Conservation (phyloP, 2,329 filamentous ascomycete species). For the Calonectria montana region DNA sequence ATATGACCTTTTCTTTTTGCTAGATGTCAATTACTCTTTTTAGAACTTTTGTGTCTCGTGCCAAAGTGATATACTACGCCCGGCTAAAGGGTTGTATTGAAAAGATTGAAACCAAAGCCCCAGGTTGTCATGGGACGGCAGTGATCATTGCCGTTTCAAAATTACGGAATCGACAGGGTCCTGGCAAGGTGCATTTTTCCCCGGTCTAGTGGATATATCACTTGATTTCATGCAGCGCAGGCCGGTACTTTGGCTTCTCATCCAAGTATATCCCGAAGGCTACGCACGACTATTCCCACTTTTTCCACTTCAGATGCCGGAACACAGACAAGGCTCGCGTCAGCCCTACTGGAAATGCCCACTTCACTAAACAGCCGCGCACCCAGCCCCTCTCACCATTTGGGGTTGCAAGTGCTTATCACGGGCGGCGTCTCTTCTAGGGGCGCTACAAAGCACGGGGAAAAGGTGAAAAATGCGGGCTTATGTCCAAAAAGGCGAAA, state of each 20-base stretch:
- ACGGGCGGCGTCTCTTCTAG: background rate
- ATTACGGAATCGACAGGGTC: conserved; percentile 5
- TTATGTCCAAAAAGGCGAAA: conserved; percentile 12
- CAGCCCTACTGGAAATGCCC: conserved; percentile 37
- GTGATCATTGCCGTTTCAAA: background rate
- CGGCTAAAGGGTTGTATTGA: background rate
- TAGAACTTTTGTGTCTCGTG: conserved; percentile 2
- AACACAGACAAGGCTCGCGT: conserved; percentile 35
- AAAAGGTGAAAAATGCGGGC: background rate
- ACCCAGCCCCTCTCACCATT: background rate
- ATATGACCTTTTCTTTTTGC: conserved; percentile 27
- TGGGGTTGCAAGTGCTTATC: conserved; percentile 41
- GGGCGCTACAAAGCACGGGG: conserved; percentile 12
- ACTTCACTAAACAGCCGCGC: conserved; percentile 12
- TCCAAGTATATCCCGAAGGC: conserved; percentile 19
- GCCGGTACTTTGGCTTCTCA: conserved; percentile 1
- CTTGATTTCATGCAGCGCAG: background rate
- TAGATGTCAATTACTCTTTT: conserved; percentile 14
- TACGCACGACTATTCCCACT: conserved; percentile 19
- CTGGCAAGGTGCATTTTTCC: background rate
- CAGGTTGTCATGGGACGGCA: background rate
- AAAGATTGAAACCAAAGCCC: background rate
- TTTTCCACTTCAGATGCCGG: background rate
- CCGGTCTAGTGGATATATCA: background rate
- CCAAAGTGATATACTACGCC: background rate